These are phyloP conservation scores for Porogramme epimiltina DNA, from an alignment of 1,284 basidiomycete species.

Conservation along the genomic window DNA sequence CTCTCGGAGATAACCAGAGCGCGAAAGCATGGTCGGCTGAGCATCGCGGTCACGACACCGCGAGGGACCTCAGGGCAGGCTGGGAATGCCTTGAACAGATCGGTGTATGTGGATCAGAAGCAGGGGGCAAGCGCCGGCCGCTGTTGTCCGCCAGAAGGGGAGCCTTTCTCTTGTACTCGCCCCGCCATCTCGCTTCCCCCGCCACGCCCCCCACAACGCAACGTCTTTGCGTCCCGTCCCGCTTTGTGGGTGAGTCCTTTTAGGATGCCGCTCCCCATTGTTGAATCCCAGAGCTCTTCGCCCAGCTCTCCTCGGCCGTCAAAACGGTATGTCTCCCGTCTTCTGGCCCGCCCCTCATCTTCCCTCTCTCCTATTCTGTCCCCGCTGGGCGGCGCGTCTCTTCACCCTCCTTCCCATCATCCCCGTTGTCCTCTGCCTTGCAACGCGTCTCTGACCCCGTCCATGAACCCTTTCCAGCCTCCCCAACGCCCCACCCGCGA, in stretches of 20 bases:
- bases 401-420: not conserved
- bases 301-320: constrained; percentile 7
- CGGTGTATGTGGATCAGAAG: not conserved
- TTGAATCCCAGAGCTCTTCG: constrained; percentile 12
- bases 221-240: not conserved
- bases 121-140: too few species aligned
- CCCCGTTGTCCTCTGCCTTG: not conserved
- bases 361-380: not conserved
- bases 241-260: constrained; percentile 18
- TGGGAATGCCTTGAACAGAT: too few species aligned
- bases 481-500: constrained; percentile 4
- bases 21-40: too few species aligned
- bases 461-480: constrained; percentile 1
- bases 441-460: not conserved
- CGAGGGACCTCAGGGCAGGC: constrained; percentile 1
- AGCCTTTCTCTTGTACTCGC: not conserved
- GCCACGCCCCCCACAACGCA: not conserved
- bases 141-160: too few species aligned
- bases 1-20: too few species aligned
- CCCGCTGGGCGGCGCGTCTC: not conserved
- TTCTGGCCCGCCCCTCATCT: not conserved
- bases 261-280: constrained; percentile 7
- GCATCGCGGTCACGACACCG: constrained; percentile 19
- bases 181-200: not conserved
- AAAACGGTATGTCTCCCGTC: constrained; percentile 18